Evolutionary conservation across 176 grass and related monocot genomes (phyloP).

Genomic region (Saccharum spontaneum): DNA sequence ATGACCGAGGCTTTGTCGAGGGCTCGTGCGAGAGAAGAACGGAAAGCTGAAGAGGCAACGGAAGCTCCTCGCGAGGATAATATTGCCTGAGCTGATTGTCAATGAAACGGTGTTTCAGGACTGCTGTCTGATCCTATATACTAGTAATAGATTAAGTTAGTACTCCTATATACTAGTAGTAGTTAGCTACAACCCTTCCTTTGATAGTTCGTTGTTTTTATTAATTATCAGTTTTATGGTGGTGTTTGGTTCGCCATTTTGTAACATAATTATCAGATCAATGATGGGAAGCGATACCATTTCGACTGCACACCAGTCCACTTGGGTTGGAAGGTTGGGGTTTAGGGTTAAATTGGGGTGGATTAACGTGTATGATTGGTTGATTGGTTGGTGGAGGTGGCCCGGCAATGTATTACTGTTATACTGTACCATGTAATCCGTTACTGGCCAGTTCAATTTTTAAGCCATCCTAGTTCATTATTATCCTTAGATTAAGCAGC

Average conservation of each 20-base stretch:
- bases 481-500: too few relatives aligned
- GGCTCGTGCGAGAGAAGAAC: constrained; percentile 50
- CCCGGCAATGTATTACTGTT: background rate
- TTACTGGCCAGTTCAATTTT: background rate
- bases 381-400: background rate
- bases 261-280: background rate
- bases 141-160: background rate
- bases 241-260: background rate
- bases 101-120: background rate
- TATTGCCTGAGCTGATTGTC: background rate
- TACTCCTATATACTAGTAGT: background rate
- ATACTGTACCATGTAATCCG: too few relatives aligned
- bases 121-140: background rate
- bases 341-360: background rate
- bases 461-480: background rate
- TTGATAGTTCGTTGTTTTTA: background rate
- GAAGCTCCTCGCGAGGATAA: constrained; percentile 7
- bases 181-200: background rate
- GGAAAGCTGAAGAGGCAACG: constrained; percentile 35
- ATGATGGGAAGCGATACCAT: background rate
- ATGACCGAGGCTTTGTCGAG: constrained; percentile 66
- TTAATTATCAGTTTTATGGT: background rate
- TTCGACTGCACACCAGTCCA: background rate
- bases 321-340: background rate
- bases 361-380: background rate